Evolutionary conservation across 2,329 filamentous ascomycete species (phyloP).

Genomic region (Achaetomium macrosporum): DNA sequence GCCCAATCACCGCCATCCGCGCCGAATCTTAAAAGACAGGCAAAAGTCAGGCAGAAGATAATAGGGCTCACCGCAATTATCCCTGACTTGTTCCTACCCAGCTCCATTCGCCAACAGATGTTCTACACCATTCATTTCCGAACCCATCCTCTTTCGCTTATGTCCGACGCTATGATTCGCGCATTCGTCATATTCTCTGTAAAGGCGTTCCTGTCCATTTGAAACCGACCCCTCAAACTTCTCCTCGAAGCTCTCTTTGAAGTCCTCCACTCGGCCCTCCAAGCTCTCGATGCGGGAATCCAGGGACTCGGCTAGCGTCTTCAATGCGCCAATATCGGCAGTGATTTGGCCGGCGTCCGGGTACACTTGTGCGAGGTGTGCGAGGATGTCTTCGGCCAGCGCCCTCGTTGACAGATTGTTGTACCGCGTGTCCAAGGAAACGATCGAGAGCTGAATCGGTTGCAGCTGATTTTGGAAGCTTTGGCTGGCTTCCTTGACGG

Average conservation of each 20-base stretch:
- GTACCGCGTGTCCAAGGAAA: conserved; percentile 41
- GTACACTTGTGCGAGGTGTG: conserved; percentile 31
- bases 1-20: too few relatives aligned
- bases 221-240: not conserved
- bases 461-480: conserved; percentile 18
- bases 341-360: conserved; percentile 19
- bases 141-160: conserved; percentile 7
- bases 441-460: conserved; percentile 33
- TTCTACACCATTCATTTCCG: not conserved
- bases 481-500: not conserved
- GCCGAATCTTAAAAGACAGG: too few relatives aligned
- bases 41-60: not conserved
- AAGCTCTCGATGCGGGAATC: not conserved
- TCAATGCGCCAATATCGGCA: conserved; percentile 14
- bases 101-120: not conserved
- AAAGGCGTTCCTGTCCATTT: not conserved
- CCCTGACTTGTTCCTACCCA: not conserved
- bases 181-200: not conserved
- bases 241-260: conserved; percentile 1
- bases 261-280: conserved; percentile 6
- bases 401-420: conserved; percentile 42
- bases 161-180: not conserved
- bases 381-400: conserved; percentile 37
- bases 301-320: not conserved
- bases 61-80: not conserved